Conservation (phyloP, 1,139 yeast species). For the Diutina siamensis region DNA sequence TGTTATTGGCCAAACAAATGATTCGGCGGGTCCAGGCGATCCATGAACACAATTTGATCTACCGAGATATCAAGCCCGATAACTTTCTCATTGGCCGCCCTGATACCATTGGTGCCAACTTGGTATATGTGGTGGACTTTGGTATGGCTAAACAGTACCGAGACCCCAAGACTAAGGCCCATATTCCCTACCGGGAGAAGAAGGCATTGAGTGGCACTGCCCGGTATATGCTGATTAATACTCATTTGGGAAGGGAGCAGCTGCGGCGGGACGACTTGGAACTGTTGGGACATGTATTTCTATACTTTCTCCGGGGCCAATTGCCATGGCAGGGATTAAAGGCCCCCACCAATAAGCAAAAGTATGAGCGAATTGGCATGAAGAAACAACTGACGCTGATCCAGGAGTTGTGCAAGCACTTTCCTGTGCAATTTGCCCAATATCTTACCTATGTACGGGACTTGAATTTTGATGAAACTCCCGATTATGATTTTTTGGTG, state of each 20-base stretch:
- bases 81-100: slow-evolving; percentile 3
- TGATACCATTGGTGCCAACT: slow-evolving; percentile 18
- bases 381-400: slow-evolving; percentile 65
- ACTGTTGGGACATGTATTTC: slow-evolving; percentile 52
- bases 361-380: slow-evolving; percentile 73
- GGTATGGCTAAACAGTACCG: slow-evolving; percentile 64
- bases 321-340: slow-evolving; percentile 31
- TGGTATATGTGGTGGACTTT: slow-evolving; percentile 15
- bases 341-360: slow-evolving; percentile 74
- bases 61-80: slow-evolving; percentile 4
- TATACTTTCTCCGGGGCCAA: slow-evolving; percentile 48
- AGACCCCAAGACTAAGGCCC: slow-evolving; percentile 47
- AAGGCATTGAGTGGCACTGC: slow-evolving; percentile 58
- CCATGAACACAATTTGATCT: slow-evolving; percentile 1
- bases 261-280: slow-evolving; percentile 49
- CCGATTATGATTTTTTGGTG: slow-evolving; percentile 49
- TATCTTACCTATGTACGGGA: slow-evolving; percentile 62
- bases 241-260: slow-evolving; percentile 55
- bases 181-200: slow-evolving; percentile 52
- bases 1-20: slow-evolving; percentile 21
- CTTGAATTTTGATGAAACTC: slow-evolving; percentile 65
- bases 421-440: slow-evolving; percentile 70
- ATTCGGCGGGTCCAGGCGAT: slow-evolving; percentile 3
- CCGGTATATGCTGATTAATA: slow-evolving; percentile 53
- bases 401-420: slow-evolving; percentile 54